Conservation (phyloP, 805 yeast species). For the Ogataea paraovalis region DNA sequence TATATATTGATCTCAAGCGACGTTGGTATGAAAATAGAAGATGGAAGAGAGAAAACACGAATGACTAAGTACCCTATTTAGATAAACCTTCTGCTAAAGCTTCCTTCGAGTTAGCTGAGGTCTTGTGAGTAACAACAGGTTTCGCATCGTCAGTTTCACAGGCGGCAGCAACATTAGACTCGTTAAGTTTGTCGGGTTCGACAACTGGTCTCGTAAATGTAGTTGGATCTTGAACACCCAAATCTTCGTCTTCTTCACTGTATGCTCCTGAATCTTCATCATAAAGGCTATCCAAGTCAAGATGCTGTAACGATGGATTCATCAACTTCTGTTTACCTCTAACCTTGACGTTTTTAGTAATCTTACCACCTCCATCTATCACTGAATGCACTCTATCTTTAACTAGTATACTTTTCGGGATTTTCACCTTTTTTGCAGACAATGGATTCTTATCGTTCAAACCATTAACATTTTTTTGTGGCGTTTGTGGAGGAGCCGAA, state of each 20-base stretch:
- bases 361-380: conserved; percentile 12
- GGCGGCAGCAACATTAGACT: too few relatives aligned
- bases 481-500: conserved; percentile 8
- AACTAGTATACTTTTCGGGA: conserved; percentile 14
- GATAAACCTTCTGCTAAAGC: too few relatives aligned
- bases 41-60: too few relatives aligned
- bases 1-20: too few relatives aligned
- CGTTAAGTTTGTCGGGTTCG: background rate
- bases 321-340: conserved; percentile 19
- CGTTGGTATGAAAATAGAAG: too few relatives aligned
- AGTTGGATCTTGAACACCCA: background rate
- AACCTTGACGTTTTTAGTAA: conserved; percentile 16
- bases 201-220: background rate
- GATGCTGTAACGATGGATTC: conserved; percentile 25
- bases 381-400: conserved; percentile 8
- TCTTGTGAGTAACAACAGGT: too few relatives aligned
- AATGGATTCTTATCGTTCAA: background rate
- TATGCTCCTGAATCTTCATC: conserved; percentile 18
- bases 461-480: background rate
- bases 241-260: conserved; percentile 13
- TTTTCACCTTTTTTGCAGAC: conserved; percentile 3
- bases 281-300: conserved; percentile 20
- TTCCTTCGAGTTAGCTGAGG: too few relatives aligned
- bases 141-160: too few relatives aligned
- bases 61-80: too few relatives aligned